Base-by-base conservation (phyloP, 345 rosid species). In the Xanthoceras sorbifolium region DNA sequence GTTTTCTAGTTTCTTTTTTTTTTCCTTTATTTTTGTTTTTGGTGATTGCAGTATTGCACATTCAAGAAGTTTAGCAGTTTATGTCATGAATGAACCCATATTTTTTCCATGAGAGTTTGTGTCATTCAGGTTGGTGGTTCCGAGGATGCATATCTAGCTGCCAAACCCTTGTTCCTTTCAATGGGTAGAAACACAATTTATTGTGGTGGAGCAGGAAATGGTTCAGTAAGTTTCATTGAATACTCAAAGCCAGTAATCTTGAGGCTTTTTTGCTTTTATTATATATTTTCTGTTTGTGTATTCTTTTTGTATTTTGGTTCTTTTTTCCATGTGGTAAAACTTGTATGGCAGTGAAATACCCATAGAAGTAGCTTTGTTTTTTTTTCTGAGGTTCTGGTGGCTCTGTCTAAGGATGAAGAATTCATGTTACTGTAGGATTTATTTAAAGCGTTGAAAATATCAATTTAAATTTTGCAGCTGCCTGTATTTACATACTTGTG, bases 201-300 rank as follows among this genome's bases (percentile, higher is more conserved):
- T 67, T 95, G 99, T 81, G 99, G 98, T 71, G 96, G 91, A 85
- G 84, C 94, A 64, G 99, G 98, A 87, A 95, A 87, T 78, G 99
- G 99, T 64, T 87, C 99, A 23, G 99, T 93, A 90, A 86, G 97
- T 82, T 84, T 74, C 54, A 64, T 77, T 28, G 20, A 78, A 11
- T 42, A 12, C 32, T 48, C 52, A 17, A 48, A 71, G 63, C 64
- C 65, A 46, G 20, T n/a, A 25, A 5, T 42, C 7, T n/a, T 52
- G 4, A 17, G 40, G 66, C n/a, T 32, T 65, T 55, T n/a, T 65
- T 42, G 26, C 28, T 48, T 17, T 72, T 62, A 18, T 72, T 62
- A 18, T 1, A 55, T 54, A 10, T 40, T 31, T 40, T 52, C 14
- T n/a, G 22, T 61, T 52, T 11, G n/a, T 69, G 28, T 4, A 50